Conservation (phyloP, 2,329 filamentous ascomycete species). For the Fusarium tanahbumbuense region DNA sequence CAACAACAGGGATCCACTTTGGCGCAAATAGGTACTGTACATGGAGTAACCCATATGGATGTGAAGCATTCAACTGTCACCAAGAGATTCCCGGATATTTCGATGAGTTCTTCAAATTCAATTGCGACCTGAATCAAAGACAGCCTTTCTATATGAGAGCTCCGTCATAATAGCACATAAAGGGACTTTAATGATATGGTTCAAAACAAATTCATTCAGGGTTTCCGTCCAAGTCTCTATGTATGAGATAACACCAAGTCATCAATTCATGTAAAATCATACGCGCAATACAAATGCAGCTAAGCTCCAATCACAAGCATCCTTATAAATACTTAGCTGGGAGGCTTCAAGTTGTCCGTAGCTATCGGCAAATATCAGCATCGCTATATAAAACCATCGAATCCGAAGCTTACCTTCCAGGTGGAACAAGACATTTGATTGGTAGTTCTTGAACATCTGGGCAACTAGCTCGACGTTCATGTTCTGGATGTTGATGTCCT, state of each 20-base stretch:
- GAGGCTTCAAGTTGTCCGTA: constrained; percentile 85
- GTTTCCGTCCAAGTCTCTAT: not conserved
- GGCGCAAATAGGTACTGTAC: not conserved
- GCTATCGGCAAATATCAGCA: constrained; percentile 60
- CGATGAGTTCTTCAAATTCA: not conserved
- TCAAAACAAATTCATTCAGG: not conserved
- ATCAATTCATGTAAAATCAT: constrained; percentile 33
- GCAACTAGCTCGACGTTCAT: constrained; percentile 99
- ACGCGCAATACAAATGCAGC: constrained; percentile 1
- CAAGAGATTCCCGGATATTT: not conserved
- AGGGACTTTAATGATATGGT: not conserved
- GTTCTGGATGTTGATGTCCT: constrained; percentile 98
- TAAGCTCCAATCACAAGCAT: not conserved
- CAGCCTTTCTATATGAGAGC: not conserved
- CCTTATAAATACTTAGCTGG: constrained; percentile 49
- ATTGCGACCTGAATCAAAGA: not conserved
- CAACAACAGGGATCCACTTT: constrained; percentile 39
- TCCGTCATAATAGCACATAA: not conserved
- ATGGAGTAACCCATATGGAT: not conserved
- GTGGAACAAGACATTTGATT: constrained; percentile 97
- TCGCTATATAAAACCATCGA: no score
- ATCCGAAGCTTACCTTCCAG: constrained; percentile 77
- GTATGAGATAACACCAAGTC: not conserved
- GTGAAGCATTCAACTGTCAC: not conserved
- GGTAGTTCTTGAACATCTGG: constrained; percentile 99